phyloP scores from a whole-genome alignment of 192 early-diverging fungal species.

The Kappamyces sp. region DNA sequence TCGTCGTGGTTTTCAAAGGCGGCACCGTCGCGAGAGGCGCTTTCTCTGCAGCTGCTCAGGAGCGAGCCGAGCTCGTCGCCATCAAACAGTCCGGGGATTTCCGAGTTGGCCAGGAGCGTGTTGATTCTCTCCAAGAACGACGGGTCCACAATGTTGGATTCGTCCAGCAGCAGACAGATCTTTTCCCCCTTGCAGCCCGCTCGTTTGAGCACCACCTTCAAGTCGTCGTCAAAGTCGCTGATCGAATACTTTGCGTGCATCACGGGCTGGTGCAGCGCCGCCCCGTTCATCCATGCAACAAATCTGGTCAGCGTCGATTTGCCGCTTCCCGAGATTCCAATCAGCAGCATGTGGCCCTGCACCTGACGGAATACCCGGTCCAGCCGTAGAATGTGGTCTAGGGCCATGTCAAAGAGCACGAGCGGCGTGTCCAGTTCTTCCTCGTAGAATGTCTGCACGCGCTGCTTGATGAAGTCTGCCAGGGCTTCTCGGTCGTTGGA shows the following conservation, averaged over 20 bases:
- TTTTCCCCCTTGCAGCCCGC: constrained; percentile 97
- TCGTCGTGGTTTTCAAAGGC: constrained; percentile 93
- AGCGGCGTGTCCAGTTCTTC: constrained; percentile 97
- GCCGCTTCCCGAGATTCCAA: constrained; percentile 94
- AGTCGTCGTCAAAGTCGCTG: constrained; percentile 97
- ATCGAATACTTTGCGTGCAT: constrained; percentile 96
- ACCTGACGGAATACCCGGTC: constrained; percentile 97
- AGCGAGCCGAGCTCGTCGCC: constrained; percentile 93
- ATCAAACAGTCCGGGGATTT: constrained; percentile 98
- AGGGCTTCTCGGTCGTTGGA: constrained; percentile 83
- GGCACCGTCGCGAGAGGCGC: constrained; percentile 84
- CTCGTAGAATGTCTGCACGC: constrained; percentile 97
- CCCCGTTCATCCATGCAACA: constrained; percentile 99
- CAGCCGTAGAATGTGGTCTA: constrained; percentile 96
- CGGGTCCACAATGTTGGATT: constrained; percentile 95
- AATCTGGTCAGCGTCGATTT: constrained; percentile 98
- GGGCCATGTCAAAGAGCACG: constrained; percentile 94
- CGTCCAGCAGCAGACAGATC: constrained; percentile 97
- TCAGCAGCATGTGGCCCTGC: constrained; percentile 97
- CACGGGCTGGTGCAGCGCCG: constrained; percentile 93
- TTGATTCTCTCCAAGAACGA: constrained; percentile 99
- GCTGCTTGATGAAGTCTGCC: constrained; percentile 86
- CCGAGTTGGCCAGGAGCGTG: constrained; percentile 95
- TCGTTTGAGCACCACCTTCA: constrained; percentile 80
- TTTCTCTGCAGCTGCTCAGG: constrained; percentile 93